Conservation (phyloP, 805 yeast species). For the Scheffersomyces coipomensis region DNA sequence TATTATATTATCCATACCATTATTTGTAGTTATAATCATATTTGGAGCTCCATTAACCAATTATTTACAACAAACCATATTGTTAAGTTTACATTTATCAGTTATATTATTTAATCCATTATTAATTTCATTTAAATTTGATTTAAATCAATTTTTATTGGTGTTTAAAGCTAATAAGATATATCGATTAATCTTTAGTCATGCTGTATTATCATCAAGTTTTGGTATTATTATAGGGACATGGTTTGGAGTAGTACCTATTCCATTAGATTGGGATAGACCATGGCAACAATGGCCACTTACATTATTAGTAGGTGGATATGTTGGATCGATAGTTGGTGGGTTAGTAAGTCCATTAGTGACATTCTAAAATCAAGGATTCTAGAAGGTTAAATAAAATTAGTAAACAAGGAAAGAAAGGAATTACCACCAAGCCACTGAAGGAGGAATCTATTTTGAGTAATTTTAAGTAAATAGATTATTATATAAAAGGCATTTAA, state of each 20-base stretch:
- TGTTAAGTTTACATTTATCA: constrained; percentile 62
- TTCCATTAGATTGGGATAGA: constrained; percentile 97
- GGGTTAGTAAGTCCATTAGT: constrained; percentile 20
- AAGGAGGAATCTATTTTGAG: too few species aligned
- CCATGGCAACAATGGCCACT: constrained; percentile 97
- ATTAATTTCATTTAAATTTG: constrained; percentile 53
- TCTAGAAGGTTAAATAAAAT: not conserved
- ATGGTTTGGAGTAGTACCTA: constrained; percentile 92
- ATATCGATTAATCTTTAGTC: constrained; percentile 17
- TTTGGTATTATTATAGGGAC: constrained; percentile 55
- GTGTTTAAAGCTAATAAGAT: constrained; percentile 20
- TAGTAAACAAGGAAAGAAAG: not conserved
- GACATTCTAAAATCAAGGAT: not conserved
- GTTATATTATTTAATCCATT: constrained; percentile 62
- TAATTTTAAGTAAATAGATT: too few species aligned
- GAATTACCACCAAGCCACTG: not conserved
- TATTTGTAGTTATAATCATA: constrained; percentile 47
- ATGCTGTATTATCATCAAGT: constrained; percentile 25
- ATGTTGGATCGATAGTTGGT: constrained; percentile 70
- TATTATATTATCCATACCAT: constrained; percentile 32
- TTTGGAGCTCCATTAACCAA: constrained; percentile 80
- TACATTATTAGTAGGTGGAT: constrained; percentile 77
- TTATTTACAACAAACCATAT: constrained; percentile 51
- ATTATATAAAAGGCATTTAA: too few species aligned
- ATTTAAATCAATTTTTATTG: constrained; percentile 34